A percentile compares a stretch with the other conserved stretches of the same genome.
These are phyloP conservation scores for Artomyces pyxidatus DNA, from an alignment of 768 basidiomycete genomes.

Conservation along the genomic window DNA sequence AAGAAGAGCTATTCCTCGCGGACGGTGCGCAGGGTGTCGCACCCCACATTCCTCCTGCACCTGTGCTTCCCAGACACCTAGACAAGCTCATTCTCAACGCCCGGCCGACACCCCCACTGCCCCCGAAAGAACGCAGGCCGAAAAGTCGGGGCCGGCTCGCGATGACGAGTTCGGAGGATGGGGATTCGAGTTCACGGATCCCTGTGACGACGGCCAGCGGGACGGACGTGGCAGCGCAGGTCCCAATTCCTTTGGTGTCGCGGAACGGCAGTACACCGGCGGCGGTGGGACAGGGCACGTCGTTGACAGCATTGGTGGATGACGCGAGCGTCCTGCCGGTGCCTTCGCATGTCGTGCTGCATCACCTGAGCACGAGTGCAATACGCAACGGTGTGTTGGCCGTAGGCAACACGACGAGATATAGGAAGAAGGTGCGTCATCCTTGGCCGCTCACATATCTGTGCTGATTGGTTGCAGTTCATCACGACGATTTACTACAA, in stretches of 20 bases:
- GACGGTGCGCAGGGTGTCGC: slow-evolving; percentile 29
- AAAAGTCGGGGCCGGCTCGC: slow-evolving; percentile 4
- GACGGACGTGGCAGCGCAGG: slow-evolving; percentile 20
- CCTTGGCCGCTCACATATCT: neutral
- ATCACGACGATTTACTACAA: slow-evolving; percentile 82
- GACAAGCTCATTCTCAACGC: slow-evolving; percentile 89
- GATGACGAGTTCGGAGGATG: slow-evolving; percentile 1
- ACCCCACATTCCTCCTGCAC: slow-evolving; percentile 83
- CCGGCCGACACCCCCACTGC: slow-evolving; percentile 22
- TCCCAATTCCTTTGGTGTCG: neutral
- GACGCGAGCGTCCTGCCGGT: slow-evolving; percentile 89
- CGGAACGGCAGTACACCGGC: too few species aligned
- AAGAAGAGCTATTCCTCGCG: slow-evolving; percentile 73
- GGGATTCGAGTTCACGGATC: slow-evolving; percentile 10
- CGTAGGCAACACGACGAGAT: slow-evolving; percentile 86
- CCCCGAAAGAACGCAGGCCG: slow-evolving; percentile 10
- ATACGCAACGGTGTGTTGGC: slow-evolving; percentile 90
- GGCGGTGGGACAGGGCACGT: neutral
- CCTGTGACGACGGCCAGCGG: slow-evolving; percentile 26
- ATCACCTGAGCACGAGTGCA: slow-evolving; percentile 91
- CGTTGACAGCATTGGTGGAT: slow-evolving; percentile 41
- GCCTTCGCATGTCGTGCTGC: slow-evolving; percentile 88
- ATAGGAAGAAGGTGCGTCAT: slow-evolving; percentile 76
- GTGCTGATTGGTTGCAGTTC: slow-evolving; percentile 48
- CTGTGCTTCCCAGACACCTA: slow-evolving; percentile 79